Conservation (phyloP, 2,329 filamentous ascomycete species). For the Nectriaceae sp. region DNA sequence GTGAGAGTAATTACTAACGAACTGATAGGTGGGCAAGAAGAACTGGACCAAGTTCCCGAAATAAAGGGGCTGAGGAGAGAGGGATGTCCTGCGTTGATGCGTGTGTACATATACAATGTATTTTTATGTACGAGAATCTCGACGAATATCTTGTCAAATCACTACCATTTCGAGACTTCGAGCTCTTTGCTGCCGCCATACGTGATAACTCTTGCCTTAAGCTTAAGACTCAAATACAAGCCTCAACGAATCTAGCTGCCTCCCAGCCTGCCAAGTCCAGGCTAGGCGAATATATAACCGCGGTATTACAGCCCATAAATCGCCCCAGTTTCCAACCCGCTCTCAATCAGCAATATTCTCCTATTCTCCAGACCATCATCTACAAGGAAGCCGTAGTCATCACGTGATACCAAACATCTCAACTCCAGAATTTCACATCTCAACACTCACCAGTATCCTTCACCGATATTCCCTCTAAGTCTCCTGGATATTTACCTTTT, state of each 20-base stretch:
- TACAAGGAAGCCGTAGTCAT: no score
- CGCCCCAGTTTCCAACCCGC: neutral
- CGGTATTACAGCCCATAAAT: no score
- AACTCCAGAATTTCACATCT: conserved; percentile 7
- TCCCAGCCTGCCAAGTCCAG: no score
- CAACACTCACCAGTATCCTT: conserved; percentile 6
- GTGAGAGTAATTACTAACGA: conserved; percentile 35
- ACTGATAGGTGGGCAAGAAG: conserved; percentile 51
- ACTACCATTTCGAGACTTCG: conserved; percentile 1
- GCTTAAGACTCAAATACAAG: no score
- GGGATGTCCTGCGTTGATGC: conserved; percentile 20
- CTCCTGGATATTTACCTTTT: neutral
- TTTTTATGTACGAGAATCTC: conserved; percentile 32
- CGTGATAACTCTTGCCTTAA: neutral
- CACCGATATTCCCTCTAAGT: no score
- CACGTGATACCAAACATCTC: conserved; percentile 24
- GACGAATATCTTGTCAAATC: conserved; percentile 14
- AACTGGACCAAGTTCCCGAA: conserved; percentile 61
- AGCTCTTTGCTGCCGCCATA: neutral
- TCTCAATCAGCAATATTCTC: no score
- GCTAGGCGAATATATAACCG: no score
- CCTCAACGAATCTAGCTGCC: no score
- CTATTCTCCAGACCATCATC: no score
- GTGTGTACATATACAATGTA: conserved; percentile 37
- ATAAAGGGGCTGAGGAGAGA: conserved; percentile 37